Base-by-base conservation (phyloP, 2,329 filamentous ascomycete species). In the Esteya vermicola region DNA sequence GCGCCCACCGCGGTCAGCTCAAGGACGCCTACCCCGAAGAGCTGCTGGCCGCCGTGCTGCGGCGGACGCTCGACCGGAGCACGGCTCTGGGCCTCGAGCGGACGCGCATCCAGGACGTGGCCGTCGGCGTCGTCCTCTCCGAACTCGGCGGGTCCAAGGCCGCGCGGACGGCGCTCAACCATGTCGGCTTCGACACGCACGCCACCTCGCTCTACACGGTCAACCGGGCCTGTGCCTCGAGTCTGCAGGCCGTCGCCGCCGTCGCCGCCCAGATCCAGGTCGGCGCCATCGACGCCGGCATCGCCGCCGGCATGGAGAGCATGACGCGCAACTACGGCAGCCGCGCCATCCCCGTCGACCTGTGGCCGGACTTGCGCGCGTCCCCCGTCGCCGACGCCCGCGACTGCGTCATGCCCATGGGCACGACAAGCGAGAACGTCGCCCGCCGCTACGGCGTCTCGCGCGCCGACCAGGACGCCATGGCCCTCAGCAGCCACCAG, bases 361-460 rank as follows among this genome's bases (percentile, higher is more conserved):
- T 85, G 10, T 94, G 85, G 85, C 77, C 81, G 0, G 77, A 72
- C 38, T 62, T 94, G 45, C 73, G 65, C 50, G 70, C 80, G 2
- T 77, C 70, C 4, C 59, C 62, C 2, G 69, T 72, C 9, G 69
- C 80, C 52, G 78, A 93, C 47, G 82, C 83, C 4, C 64, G 72
- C 32, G 88, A 94, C 56, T 94, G 88, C 57, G 75, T 95, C 55
- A 93, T 94, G 88, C 76, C 79, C 50, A 95, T 95, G 88, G 88
- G 88, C 0, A 61, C 89, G 43, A 95, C 88, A 12, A 79, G 77
- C 6, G 88, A 95, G 66, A 94, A 93, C 51, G 85, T 95, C 0
- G 85, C 88, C 0, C 62, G 67, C 50, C 64, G 86, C 35, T 93
- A 93, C 54, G 72, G 72, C 9, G 74, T 95, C 20, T 70, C 62